A percentile compares a stretch with the other conserved stretches of the same genome.
phyloP scores from a whole-genome alignment of 768 basidiomycete species.

The Guyanaporus albipodus region DNA sequence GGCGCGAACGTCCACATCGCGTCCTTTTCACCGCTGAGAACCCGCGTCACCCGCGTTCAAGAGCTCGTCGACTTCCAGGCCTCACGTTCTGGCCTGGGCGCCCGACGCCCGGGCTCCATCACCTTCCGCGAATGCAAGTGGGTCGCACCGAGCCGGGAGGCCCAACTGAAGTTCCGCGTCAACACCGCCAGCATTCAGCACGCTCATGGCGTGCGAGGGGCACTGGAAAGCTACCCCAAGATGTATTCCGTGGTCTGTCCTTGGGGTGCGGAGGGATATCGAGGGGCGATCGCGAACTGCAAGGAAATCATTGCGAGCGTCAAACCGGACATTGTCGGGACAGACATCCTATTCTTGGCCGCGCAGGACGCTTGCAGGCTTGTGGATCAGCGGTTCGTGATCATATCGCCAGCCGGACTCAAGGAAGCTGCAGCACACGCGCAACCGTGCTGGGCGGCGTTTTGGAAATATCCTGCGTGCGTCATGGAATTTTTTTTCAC shows the following conservation, averaged over 20 bases:
- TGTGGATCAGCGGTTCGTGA: neutral
- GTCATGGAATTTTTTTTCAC: neutral
- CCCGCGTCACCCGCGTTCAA: conserved; percentile 6
- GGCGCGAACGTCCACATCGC: conserved; percentile 8
- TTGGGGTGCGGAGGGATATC: conserved; percentile 9
- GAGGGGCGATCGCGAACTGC: neutral
- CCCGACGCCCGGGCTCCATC: neutral
- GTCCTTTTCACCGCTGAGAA: conserved; percentile 8
- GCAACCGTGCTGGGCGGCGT: neutral
- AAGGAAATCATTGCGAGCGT: conserved; percentile 1
- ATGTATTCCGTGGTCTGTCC: neutral
- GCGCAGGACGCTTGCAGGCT: conserved; percentile 7
- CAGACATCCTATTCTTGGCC: neutral
- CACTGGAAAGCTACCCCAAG: neutral
- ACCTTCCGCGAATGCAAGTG: conserved; percentile 4
- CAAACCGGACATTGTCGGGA: neutral
- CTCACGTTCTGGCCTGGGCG: neutral
- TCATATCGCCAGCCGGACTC: neutral
- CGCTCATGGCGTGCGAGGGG: conserved; percentile 1
- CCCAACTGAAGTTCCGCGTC: neutral
- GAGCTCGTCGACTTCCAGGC: neutral
- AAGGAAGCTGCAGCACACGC: neutral
- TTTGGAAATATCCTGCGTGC: conserved; percentile 10
- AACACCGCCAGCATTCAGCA: neutral
- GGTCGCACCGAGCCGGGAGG: neutral